These are phyloP conservation scores for Alternaria postmessia DNA, from an alignment of 2,329 filamentous ascomycete genomes.

Conservation along the genomic window DNA sequence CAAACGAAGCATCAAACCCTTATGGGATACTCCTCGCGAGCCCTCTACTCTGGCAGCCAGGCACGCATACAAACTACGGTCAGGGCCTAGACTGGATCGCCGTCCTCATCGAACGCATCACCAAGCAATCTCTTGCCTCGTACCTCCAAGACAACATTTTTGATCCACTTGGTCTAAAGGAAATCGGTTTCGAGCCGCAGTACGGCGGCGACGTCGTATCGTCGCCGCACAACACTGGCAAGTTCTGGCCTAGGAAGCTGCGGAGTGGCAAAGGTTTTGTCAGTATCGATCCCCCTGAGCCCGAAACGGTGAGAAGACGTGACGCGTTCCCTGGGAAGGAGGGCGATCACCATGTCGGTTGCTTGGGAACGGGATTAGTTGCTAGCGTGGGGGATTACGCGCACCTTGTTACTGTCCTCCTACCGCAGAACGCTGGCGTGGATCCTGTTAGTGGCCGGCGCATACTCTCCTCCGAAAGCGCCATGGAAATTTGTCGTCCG, in stretches of 20 bases:
- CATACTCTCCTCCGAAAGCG: not conserved
- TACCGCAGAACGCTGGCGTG: not conserved
- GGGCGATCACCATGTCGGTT: not conserved
- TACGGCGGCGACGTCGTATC: constrained; percentile 53
- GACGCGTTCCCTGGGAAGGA: not conserved
- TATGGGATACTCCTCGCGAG: constrained; percentile 20
- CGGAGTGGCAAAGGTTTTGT: not conserved
- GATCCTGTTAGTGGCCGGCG: not conserved
- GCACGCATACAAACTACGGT: constrained; percentile 56
- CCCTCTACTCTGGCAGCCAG: constrained; percentile 51
- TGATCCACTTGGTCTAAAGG: constrained; percentile 18
- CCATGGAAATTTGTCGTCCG: not conserved
- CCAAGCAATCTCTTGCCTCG: constrained; percentile 46
- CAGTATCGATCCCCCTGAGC: not conserved
- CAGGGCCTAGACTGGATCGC: constrained; percentile 61
- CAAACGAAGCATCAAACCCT: constrained; percentile 26
- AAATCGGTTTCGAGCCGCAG: constrained; percentile 24
- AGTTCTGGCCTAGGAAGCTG: constrained; percentile 59
- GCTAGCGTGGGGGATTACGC: not conserved
- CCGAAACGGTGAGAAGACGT: not conserved
- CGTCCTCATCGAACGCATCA: constrained; percentile 55
- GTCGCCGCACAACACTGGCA: constrained; percentile 4
- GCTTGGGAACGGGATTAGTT: not conserved
- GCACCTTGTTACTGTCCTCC: not conserved
- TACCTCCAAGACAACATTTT: constrained; percentile 33